Conservation (phyloP, 331 rosid species). For the Pyrus hybrid region DNA sequence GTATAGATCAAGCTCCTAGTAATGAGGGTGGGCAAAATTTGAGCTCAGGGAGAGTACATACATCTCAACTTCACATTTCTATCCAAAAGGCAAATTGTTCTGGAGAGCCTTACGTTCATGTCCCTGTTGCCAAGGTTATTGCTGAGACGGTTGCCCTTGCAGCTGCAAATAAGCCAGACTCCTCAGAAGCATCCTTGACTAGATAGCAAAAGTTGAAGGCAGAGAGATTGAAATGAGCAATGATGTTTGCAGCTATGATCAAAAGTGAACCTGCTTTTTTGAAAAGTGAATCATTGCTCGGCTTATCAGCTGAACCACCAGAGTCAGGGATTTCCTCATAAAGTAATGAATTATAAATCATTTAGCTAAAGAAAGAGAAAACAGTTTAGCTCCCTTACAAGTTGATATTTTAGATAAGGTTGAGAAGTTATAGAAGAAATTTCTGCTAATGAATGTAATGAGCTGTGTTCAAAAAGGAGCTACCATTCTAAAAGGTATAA, state of each 20-base stretch:
- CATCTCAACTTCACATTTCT: slow-evolving; percentile 31
- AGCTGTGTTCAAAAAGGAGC: slow-evolving; percentile 46
- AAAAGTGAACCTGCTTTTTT: slow-evolving; percentile 45
- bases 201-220: slow-evolving; percentile 71
- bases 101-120: slow-evolving; percentile 23
- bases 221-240: slow-evolving; percentile 85
- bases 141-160: slow-evolving; percentile 62
- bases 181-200: slow-evolving; percentile 70
- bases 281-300: slow-evolving; percentile 33
- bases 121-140: slow-evolving; percentile 46
- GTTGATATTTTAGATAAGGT: slow-evolving; percentile 36
- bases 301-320: slow-evolving; percentile 51
- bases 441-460: slow-evolving; percentile 30
- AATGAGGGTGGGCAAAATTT: slow-evolving; percentile 38
- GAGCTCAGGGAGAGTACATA: slow-evolving; percentile 37
- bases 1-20: slow-evolving; percentile 35
- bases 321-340: slow-evolving; percentile 52
- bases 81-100: slow-evolving; percentile 12
- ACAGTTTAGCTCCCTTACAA: slow-evolving; percentile 51
- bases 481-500: slow-evolving; percentile 48
- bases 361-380: slow-evolving; percentile 59
- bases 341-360: slow-evolving; percentile 21
- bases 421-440: slow-evolving; percentile 30
- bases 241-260: slow-evolving; percentile 77
- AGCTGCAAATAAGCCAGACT: slow-evolving; percentile 68